Evolutionary conservation across 345 rosid genomes (phyloP), one percentile per base, ranked within the genome.

Genomic region (Linum usitatissimum): DNA sequence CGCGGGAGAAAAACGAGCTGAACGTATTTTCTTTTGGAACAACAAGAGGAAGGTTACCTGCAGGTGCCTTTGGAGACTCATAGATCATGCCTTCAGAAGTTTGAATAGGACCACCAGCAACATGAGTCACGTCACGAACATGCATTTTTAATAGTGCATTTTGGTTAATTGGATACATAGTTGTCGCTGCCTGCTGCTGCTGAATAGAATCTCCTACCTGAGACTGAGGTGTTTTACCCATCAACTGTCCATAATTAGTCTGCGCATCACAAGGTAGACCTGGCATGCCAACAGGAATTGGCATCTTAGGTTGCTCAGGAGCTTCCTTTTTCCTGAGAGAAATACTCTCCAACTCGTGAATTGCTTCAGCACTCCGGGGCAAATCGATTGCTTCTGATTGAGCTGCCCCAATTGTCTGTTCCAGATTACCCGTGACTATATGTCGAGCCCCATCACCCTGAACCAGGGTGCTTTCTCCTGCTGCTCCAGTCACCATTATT

Each of bases 41-140:
- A 30, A 64, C 39, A 49, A 17, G 63, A 63, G 78, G 78, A 60
- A 77, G 49, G 45, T 66, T 71, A 49, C 57, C 63, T 1, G 70
- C 57, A 68, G 62, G 70, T 30, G 77, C 86, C 64, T 61, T 71
- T 0, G 72, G 75, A 34, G 72, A 54, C 64, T 78, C 84, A 30
- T 55, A 72, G 59, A 60, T 57, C 60, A 64, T 65, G 18, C 40
- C 66, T 59, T 82, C 79, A 7, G 81, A 62, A 54, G 68, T 70
- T 66, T 75, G 78, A 69, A 57, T 55, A 39, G 75, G 72, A 55
- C 61, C 34, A 21, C 68, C 75, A 30, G 72, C 71, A 60, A 61
- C 56, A 19, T 30, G 65, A 56, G 69, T 71, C 20, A 69, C 34
- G 63, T 76, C 71, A 49, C 39, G 38, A 34, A 34, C 38, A 34